A percentile compares a stretch with the other conserved stretches of the same genome.
Evolutionary conservation across 306 rosid genomes (phyloP).

Genomic region (Lathyrus aphaca): DNA sequence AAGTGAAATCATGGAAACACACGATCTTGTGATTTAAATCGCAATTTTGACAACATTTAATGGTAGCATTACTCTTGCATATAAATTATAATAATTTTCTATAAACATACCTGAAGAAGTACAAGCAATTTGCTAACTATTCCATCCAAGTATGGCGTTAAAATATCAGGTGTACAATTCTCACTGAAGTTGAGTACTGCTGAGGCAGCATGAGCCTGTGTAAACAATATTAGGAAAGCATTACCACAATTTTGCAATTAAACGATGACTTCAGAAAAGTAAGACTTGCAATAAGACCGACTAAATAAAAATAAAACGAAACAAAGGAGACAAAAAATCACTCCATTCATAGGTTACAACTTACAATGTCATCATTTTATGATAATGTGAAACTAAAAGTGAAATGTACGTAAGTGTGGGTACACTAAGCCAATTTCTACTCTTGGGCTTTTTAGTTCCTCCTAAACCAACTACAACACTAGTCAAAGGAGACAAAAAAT

Average conservation of each 20-base stretch:
- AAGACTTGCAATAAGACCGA: not conserved
- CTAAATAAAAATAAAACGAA: not conserved
- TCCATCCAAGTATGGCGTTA: constrained; percentile 92
- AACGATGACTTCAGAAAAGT: constrained; percentile 4
- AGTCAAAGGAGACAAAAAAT: too few relatives aligned
- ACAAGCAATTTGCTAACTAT: constrained; percentile 91
- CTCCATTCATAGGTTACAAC: not conserved
- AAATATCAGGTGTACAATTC: constrained; percentile 91
- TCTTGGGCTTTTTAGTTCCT: not conserved
- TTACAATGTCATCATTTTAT: not conserved
- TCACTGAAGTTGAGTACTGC: constrained; percentile 99
- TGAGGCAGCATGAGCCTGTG: constrained; percentile 99
- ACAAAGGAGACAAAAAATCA: not conserved
- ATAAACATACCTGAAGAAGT: constrained; percentile 78
- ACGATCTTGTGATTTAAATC: not conserved
- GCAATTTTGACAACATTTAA: not conserved
- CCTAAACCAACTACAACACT: constrained; percentile 18
- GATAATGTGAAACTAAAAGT: not conserved
- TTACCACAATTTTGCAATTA: constrained; percentile 4
- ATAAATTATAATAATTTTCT: not conserved
- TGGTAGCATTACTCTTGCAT: not conserved
- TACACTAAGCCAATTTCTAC: not conserved
- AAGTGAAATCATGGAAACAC: not conserved
- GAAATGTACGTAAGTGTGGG: not conserved
- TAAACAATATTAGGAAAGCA: constrained; percentile 14